These are phyloP conservation scores for Graphiopsis chlorocephala DNA, from an alignment of 2,329 filamentous ascomycete genomes.

Conservation along the genomic window DNA sequence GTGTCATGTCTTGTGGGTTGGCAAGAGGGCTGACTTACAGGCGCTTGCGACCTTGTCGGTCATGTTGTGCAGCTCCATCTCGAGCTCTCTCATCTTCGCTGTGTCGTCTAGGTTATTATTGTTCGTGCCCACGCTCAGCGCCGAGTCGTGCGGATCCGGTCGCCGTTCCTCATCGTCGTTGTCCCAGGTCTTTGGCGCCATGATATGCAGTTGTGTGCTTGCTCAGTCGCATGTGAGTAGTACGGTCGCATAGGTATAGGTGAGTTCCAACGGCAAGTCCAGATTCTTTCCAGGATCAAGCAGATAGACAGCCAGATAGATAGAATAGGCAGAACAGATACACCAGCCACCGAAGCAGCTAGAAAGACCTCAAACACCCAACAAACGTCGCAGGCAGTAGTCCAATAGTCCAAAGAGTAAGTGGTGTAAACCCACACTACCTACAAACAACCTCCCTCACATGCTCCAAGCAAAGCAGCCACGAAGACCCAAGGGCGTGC, in stretches of 20 bases:
- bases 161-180: constrained; percentile 14
- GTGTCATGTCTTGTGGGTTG: not conserved
- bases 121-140: constrained; percentile 48
- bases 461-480: not conserved
- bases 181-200: constrained; percentile 11
- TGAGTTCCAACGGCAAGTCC: not conserved
- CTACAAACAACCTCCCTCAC: not conserved
- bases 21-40: constrained; percentile 40
- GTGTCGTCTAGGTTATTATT: constrained; percentile 15
- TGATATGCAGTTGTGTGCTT: not conserved
- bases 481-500: not conserved
- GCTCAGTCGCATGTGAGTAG: not conserved
- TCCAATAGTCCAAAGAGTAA: not conserved
- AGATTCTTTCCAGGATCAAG: not conserved
- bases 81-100: constrained; percentile 57
- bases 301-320: not conserved
- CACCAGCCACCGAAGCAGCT: not conserved
- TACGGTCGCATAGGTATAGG: constrained; percentile 12
- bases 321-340: not conserved
- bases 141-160: constrained; percentile 43
- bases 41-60: constrained; percentile 68
- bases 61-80: constrained; percentile 67
- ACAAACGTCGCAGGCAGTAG: no score
- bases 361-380: not conserved
- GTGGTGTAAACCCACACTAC: not conserved